Evolutionary conservation across 371 early-diverging fungal species (phyloP).

Genomic region (Saksenaea oblongispora): DNA sequence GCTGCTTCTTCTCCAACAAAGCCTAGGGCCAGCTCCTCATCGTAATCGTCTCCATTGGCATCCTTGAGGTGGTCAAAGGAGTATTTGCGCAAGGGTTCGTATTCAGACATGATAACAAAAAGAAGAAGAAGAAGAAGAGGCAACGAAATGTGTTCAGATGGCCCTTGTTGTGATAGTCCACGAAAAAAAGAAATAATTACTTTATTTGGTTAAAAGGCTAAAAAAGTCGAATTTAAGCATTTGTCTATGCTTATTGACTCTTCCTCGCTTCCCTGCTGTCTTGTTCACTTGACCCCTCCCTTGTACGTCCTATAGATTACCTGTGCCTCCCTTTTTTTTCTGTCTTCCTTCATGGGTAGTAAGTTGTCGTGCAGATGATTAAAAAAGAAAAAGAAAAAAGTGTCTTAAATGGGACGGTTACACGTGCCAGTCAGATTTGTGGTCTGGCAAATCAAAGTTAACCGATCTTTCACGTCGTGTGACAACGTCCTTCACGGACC

Average conservation of each 20-base stretch:
- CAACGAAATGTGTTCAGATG: background rate
- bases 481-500: background rate
- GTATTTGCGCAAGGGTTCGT: background rate
- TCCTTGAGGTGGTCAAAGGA: background rate
- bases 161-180: background rate
- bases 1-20: background rate
- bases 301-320: background rate
- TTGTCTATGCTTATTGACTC: background rate
- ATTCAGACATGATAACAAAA: background rate
- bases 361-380: background rate
- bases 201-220: background rate
- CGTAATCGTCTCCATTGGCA: background rate
- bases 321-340: background rate
- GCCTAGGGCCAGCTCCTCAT: background rate
- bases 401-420: conserved; percentile 1
- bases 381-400: background rate
- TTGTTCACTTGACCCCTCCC: background rate
- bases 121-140: background rate
- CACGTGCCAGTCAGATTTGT: background rate
- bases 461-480: conserved; percentile 1
- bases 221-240: background rate
- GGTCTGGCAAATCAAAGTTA: background rate
- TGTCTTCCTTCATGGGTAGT: background rate
- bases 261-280: background rate
- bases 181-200: background rate